These are phyloP conservation scores for sunflower (Helianthus annuus) DNA, from an alignment of 129 eudicot species.

Conservation along the genomic window HanXRQr2.0-SUNRISE NC_035447.2:70611565-70612064, in stretches of 20 bases:
- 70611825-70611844: slow-evolving; percentile 81
- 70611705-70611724: slow-evolving; percentile 73
- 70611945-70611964: slow-evolving; percentile 1
- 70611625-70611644: slow-evolving; percentile 69
- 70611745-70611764: slow-evolving; percentile 45
- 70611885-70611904: slow-evolving; percentile 8
- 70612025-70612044: no score
- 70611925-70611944: slow-evolving; percentile 1
- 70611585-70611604: slow-evolving; percentile 81
- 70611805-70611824: slow-evolving; percentile 36
- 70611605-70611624: slow-evolving; percentile 71
- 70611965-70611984: neutral
- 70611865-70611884: slow-evolving; percentile 87
- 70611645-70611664: slow-evolving; percentile 70
- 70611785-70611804: slow-evolving; percentile 25
- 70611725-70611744: slow-evolving; percentile 31
- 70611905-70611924: neutral
- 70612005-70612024: no score
- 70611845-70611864: slow-evolving; percentile 88
- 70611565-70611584: slow-evolving; percentile 77
- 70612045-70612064: no score
- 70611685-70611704: slow-evolving; percentile 92
- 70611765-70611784: slow-evolving; percentile 60
- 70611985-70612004: neutral
- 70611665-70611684: slow-evolving; percentile 97